These are phyloP conservation scores for Penicillium chermesinum DNA, from an alignment of 495 filamentous ascomycete genomes.

Conservation along the genomic window DNA sequence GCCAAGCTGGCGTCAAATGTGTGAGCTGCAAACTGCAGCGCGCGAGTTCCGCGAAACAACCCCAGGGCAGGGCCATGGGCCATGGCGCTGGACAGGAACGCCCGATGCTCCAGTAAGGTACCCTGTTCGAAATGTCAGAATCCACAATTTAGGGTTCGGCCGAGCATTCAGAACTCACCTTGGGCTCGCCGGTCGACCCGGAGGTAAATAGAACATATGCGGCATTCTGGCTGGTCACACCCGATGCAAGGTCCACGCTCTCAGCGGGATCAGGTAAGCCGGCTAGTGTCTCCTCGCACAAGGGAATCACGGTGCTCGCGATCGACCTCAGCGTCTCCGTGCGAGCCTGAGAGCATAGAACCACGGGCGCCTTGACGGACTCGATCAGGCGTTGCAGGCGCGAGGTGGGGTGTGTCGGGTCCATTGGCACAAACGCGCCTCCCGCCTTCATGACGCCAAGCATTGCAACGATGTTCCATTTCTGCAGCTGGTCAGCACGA, in stretches of 20 bases:
- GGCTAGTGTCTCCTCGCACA: conserved; percentile 31
- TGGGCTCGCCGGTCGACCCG: conserved; percentile 48
- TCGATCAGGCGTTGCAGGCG: conserved; percentile 43
- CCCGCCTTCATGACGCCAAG: conserved; percentile 57
- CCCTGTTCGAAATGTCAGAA: conserved; percentile 20
- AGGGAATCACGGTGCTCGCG: conserved; percentile 29
- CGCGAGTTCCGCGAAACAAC: conserved; percentile 26
- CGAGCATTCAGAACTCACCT: conserved; percentile 28
- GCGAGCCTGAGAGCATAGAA: conserved; percentile 49
- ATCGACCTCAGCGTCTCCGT: conserved; percentile 23
- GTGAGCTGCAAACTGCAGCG: conserved; percentile 50
- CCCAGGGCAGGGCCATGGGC: conserved; percentile 39
- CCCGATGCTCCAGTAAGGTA: conserved; percentile 45
- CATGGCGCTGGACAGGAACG: conserved; percentile 37
- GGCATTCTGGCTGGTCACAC: conserved; percentile 31
- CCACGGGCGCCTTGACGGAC: conserved; percentile 37
- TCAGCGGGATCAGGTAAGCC: conserved; percentile 16
- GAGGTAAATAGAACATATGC: conserved; percentile 47
- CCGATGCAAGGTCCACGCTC: conserved; percentile 21
- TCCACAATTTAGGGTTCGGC: neutral
- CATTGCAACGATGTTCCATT: conserved; percentile 53
- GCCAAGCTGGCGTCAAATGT: conserved; percentile 48
- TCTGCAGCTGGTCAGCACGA: conserved; percentile 19
- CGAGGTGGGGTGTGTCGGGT: conserved; percentile 49
- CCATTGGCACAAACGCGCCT: conserved; percentile 54